Conservation (phyloP, 2,329 filamentous ascomycete species). For the Elsinoe perseae region DNA sequence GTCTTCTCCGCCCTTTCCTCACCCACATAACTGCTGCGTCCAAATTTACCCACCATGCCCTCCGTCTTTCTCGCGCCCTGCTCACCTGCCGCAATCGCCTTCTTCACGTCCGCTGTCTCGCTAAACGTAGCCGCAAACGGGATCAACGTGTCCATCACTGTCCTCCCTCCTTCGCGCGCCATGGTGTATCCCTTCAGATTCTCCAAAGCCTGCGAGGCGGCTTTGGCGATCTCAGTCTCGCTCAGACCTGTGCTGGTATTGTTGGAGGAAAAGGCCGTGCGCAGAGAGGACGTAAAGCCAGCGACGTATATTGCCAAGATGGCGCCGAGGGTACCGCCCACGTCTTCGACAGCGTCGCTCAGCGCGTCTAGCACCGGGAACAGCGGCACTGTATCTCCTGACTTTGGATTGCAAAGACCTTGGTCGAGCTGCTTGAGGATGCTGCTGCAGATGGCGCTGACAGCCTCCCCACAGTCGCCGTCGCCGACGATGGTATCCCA, state of each 20-base stretch:
- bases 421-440: constrained; percentile 28
- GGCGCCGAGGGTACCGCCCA: constrained; percentile 33
- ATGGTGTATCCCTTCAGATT: constrained; percentile 36
- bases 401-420: constrained; percentile 21
- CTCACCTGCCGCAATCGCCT: constrained; percentile 28
- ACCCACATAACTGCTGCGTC: constrained; percentile 32
- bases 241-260: constrained; percentile 18
- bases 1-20: constrained; percentile 25
- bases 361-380: constrained; percentile 31
- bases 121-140: constrained; percentile 32
- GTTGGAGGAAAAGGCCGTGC: constrained; percentile 26
- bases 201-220: constrained; percentile 34
- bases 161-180: constrained; percentile 30
- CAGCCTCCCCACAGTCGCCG: constrained; percentile 57
- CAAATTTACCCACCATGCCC: constrained; percentile 32
- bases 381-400: constrained; percentile 22
- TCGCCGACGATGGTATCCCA: constrained; percentile 59
- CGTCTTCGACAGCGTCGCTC: constrained; percentile 30
- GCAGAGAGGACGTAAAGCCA: constrained; percentile 34
- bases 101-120: constrained; percentile 21
- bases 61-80: constrained; percentile 29
- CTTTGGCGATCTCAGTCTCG: constrained; percentile 21
- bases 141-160: constrained; percentile 34
- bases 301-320: constrained; percentile 33
- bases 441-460: constrained; percentile 32